Evolutionary conservation across 805 yeast genomes (phyloP), one percentile per base, ranked within the genome.

Genomic region (Priceomyces fermenticarens): DNA sequence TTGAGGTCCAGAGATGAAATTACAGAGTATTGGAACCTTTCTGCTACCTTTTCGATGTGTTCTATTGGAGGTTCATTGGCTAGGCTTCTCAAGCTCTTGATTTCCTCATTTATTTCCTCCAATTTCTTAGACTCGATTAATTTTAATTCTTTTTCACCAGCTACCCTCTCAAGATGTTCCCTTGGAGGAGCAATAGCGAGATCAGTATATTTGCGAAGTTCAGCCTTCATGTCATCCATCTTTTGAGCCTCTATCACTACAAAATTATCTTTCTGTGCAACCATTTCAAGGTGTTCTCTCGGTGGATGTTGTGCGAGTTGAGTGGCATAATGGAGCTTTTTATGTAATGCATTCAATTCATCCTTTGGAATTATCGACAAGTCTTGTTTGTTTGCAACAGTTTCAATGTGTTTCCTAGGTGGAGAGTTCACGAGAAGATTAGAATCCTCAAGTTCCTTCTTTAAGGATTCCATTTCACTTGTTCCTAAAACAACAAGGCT

Each of bases 11-110:
- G 36, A 10, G 37, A 16, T 5, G 44, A 35, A 8, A 60, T 35
- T 5, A 53, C 40, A 2, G 48, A 41, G 17, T 42, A 44, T 3
- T 55, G 55, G 10, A 47, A 35, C 5, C 20, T 13, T 7, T 41
- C 37, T 10, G 58, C 57, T 27, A 44, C 45, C 7, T 35, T 26
- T 4, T 43, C 20, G 11, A 54, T 31, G 9, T 48, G 46, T 11
- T 55, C 53, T 6, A 53, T 25, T 0, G 58, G 31, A 14, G 74
- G 74, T 8, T 59, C 60, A 41, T 58, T 44, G 0, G 70, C 72
- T 10, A 53, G 45, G 26, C 50, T 47, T 11, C 32, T 34, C 39
- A 60, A 43, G 3, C 41, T 43, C 9, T 43, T 42, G 10, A 51
- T 44, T 7, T 55, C 57, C 4, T 37, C 36, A 10, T 38, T 27